Percentiles rank a stretch among this genome's conserved stretches.
phyloP scores from a whole-genome alignment of 2,329 filamentous ascomycete genomes.

The Pseudogymnoascus destructans region DNA sequence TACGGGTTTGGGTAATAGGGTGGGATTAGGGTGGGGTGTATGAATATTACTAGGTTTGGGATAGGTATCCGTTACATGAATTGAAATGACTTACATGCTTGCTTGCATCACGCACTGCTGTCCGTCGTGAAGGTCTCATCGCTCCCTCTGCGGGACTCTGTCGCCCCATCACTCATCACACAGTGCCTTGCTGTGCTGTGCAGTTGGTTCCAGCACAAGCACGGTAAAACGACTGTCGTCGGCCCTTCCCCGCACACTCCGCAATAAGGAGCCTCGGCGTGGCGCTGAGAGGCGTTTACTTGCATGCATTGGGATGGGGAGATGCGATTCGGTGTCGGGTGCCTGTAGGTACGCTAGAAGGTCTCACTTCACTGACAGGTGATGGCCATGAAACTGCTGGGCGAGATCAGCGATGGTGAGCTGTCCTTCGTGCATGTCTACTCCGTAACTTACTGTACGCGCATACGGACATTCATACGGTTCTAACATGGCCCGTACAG shows the following conservation, averaged over 20 bases:
- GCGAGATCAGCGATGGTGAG: background rate
- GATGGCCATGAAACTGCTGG: background rate
- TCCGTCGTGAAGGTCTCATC: background rate
- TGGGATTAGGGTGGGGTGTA: background rate
- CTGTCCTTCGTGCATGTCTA: no score
- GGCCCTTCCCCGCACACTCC: background rate
- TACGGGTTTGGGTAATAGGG: background rate
- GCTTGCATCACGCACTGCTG: background rate
- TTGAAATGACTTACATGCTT: background rate
- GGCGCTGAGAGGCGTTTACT: background rate
- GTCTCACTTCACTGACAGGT: background rate
- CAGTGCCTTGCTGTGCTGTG: background rate
- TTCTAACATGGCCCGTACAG: no score
- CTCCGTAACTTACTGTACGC: no score
- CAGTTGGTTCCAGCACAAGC: background rate
- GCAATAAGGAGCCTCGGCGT: background rate
- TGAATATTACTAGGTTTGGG: background rate
- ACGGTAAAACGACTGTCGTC: background rate
- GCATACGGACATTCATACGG: no score
- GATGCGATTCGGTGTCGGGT: background rate
- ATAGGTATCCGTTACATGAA: background rate
- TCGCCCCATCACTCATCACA: background rate
- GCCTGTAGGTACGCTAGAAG: background rate
- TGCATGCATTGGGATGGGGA: background rate
- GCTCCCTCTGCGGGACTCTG: background rate